Percentiles rank a stretch among this genome's conserved stretches.
Conservation (phyloP, 208 protist genomes). For the Leishmania tarentolae region DNA sequence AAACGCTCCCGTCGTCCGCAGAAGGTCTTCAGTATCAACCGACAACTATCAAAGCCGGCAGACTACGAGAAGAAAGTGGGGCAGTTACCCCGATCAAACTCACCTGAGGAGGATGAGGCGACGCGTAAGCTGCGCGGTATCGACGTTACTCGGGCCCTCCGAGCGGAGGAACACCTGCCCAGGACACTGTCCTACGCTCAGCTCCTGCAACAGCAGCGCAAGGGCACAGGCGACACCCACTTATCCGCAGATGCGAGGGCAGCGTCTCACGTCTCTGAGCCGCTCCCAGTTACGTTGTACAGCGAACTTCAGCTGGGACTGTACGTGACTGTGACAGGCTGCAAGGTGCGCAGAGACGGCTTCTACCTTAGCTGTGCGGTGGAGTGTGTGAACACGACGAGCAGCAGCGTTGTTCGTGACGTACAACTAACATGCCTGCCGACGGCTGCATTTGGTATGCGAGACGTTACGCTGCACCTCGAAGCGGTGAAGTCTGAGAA, state of each 20-base stretch:
- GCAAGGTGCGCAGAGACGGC: conserved; percentile 54
- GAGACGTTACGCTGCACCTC: conserved; percentile 13
- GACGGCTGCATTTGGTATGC: conserved; percentile 20
- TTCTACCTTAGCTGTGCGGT: conserved; percentile 35
- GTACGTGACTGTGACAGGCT: conserved; percentile 35
- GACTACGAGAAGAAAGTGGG: conserved; percentile 36
- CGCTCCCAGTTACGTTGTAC: conserved; percentile 40
- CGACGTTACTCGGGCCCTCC: conserved; percentile 74
- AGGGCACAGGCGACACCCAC: not conserved
- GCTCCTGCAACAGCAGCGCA: conserved; percentile 25
- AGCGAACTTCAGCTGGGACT: conserved; percentile 42
- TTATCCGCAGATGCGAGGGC: conserved; percentile 11
- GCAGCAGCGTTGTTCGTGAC: conserved; percentile 29
- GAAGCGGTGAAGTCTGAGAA: not conserved
- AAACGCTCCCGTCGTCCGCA: conserved; percentile 6
- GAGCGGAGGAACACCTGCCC: conserved; percentile 63
- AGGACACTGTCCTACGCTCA: conserved; percentile 62
- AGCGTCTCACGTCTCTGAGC: conserved; percentile 11
- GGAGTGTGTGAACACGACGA: conserved; percentile 51
- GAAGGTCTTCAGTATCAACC: conserved; percentile 61
- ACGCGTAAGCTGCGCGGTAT: conserved; percentile 73
- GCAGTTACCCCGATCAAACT: conserved; percentile 18
- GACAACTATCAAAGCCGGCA: conserved; percentile 56
- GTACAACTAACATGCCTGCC: conserved; percentile 14
- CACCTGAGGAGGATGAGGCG: conserved; percentile 76